A percentile compares a stretch with the other conserved stretches of the same genome.
Conservation (phyloP, 2,329 filamentous ascomycete genomes). For the Chaetomium olivaceum region DNA sequence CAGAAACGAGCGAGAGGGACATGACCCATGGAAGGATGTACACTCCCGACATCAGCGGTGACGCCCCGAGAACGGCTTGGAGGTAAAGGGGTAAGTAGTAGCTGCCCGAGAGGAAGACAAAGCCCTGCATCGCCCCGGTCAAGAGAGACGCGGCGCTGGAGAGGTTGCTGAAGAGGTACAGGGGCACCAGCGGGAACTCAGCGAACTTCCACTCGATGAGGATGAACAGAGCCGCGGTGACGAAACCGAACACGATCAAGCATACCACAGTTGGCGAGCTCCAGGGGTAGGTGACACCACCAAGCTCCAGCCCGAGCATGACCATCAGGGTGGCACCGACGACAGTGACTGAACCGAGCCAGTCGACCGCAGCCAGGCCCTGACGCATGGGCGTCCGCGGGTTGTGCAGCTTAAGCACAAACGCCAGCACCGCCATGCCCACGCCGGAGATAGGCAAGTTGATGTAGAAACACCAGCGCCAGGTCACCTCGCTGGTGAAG, state of each 20-base stretch:
- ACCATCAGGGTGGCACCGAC: slow-evolving; percentile 68
- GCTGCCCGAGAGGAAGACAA: slow-evolving; percentile 64
- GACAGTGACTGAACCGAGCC: slow-evolving; percentile 62
- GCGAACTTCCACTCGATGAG: slow-evolving; percentile 65
- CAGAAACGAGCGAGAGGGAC: slow-evolving; percentile 47
- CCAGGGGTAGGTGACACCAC: slow-evolving; percentile 65
- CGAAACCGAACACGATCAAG: slow-evolving; percentile 60
- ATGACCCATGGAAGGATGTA: slow-evolving; percentile 63
- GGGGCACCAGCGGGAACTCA: slow-evolving; percentile 67
- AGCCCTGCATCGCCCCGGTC: slow-evolving; percentile 48
- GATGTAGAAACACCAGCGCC: slow-evolving; percentile 58
- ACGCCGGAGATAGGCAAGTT: slow-evolving; percentile 53
- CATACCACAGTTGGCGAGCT: slow-evolving; percentile 61
- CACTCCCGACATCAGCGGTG: slow-evolving; percentile 61
- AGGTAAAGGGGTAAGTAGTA: slow-evolving; percentile 77
- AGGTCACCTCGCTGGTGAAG: slow-evolving; percentile 61
- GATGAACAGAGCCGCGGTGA: slow-evolving; percentile 54
- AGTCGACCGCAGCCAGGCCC: slow-evolving; percentile 63
- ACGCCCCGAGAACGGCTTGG: slow-evolving; percentile 64
- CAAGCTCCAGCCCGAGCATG: slow-evolving; percentile 68
- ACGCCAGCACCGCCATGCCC: slow-evolving; percentile 58
- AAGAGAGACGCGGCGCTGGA: slow-evolving; percentile 60
- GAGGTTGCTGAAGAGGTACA: slow-evolving; percentile 57
- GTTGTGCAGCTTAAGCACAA: slow-evolving; percentile 67
- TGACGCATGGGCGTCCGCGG: slow-evolving; percentile 62